Evolutionary conservation across 495 filamentous ascomycete species (phyloP).

Genomic region (Penicillium turbatum): DNA sequence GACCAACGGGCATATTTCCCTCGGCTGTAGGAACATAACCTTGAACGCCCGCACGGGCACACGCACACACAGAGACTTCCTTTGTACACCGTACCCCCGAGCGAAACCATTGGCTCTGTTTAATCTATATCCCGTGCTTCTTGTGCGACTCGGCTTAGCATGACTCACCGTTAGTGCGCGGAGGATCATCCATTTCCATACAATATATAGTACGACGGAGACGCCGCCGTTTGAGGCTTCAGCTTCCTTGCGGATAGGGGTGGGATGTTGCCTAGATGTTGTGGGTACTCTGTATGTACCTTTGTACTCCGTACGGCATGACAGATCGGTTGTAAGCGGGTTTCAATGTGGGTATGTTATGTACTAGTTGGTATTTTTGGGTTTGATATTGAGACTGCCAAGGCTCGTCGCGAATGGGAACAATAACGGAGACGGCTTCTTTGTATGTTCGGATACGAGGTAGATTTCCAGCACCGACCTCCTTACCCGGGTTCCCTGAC

Average conservation of each 20-base stretch:
- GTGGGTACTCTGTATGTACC: neutral
- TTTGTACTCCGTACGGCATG: neutral
- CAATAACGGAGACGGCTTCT: no score
- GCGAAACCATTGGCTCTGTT: neutral
- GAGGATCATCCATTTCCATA: neutral
- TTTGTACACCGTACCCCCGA: slow-evolving; percentile 1
- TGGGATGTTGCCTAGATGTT: neutral
- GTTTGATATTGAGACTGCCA: neutral
- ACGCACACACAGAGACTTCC: neutral
- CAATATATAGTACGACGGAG: neutral
- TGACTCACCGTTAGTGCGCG: neutral
- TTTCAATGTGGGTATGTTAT: neutral
- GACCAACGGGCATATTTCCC: slow-evolving; percentile 12
- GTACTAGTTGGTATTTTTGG: neutral
- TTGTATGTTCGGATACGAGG: no score
- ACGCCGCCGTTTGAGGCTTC: neutral
- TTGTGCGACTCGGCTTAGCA: neutral
- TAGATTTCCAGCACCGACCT: neutral
- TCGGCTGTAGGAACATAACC: slow-evolving; percentile 20
- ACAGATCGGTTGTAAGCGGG: neutral
- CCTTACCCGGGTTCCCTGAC: neutral
- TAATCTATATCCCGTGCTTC: slow-evolving; percentile 1
- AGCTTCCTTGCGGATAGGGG: neutral
- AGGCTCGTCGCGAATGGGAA: neutral
- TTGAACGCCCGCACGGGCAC: slow-evolving; percentile 9